Evolutionary conservation across 2,329 filamentous ascomycete species (phyloP).

Genomic region (Aspergillus pseudoterreus): DNA sequence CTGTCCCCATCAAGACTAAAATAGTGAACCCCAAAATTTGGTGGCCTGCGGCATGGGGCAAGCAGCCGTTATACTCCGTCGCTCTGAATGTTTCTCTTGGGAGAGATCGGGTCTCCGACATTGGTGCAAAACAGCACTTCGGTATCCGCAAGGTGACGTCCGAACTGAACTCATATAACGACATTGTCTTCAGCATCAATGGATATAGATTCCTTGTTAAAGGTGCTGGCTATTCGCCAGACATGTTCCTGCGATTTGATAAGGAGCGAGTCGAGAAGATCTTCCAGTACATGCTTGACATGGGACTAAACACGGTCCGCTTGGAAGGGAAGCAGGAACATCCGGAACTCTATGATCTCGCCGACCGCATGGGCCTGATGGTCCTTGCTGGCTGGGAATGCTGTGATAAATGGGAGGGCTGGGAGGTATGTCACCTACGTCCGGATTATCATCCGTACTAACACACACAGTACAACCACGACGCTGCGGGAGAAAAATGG

Average conservation of each 20-base stretch:
- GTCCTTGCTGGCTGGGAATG: conserved; percentile 63
- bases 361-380: conserved; percentile 60
- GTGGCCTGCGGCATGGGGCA: conserved; percentile 61
- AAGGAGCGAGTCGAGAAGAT: conserved; percentile 46
- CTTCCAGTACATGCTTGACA: conserved; percentile 54
- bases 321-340: conserved; percentile 65
- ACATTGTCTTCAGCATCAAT: conserved; percentile 56
- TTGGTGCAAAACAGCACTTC: conserved; percentile 37
- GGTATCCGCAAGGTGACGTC: conserved; percentile 56
- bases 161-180: conserved; percentile 49
- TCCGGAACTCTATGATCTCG: conserved; percentile 56
- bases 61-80: conserved; percentile 51
- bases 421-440: conserved; percentile 33
- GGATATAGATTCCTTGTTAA: conserved; percentile 57
- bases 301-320: conserved; percentile 61
- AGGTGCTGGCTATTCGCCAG: conserved; percentile 58
- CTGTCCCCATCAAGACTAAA: conserved; percentile 36
- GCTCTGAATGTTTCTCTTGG: conserved; percentile 25
- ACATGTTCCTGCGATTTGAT: conserved; percentile 61
- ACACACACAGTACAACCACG: conserved; percentile 52
- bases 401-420: conserved; percentile 66
- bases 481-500: conserved; percentile 49
- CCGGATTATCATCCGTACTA: neutral
- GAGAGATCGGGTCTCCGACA: conserved; percentile 29
- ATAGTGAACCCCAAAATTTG: conserved; percentile 51